Conservation (phyloP, 1,284 basidiomycete genomes). For the Testicularia cyperi region DNA sequence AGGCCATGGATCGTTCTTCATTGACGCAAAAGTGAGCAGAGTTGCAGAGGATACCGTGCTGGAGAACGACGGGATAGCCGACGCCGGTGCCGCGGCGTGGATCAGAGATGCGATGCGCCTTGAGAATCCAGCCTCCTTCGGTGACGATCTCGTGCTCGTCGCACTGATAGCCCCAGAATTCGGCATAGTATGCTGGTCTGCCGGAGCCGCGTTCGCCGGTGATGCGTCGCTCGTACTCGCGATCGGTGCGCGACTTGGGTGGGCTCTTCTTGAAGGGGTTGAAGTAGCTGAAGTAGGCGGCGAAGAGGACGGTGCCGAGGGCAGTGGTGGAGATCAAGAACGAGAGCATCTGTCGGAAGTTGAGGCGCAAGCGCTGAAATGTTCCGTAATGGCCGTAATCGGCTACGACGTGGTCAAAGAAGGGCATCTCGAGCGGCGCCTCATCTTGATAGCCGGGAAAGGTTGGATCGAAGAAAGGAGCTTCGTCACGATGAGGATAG, state of each 20-base stretch:
- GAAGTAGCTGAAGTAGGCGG: constrained; percentile 47
- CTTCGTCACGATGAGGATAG: constrained; percentile 17
- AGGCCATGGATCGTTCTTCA: constrained; percentile 58
- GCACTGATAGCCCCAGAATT: constrained; percentile 61
- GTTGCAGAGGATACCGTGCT: constrained; percentile 59
- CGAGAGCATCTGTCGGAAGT: constrained; percentile 49
- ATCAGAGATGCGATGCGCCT: constrained; percentile 58
- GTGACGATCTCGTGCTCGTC: constrained; percentile 58
- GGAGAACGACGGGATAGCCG: constrained; percentile 57
- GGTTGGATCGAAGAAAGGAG: constrained; percentile 45
- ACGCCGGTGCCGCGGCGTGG: constrained; percentile 49
- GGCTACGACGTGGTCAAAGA: constrained; percentile 56
- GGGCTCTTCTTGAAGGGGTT: constrained; percentile 55
- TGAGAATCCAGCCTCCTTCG: constrained; percentile 58
- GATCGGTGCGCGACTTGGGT: constrained; percentile 47
- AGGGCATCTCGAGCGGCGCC: constrained; percentile 49
- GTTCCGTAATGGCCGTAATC: constrained; percentile 50
- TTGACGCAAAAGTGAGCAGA: constrained; percentile 55
- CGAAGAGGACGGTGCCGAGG: constrained; percentile 37
- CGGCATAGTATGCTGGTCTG: constrained; percentile 55
- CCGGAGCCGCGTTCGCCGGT: constrained; percentile 56
- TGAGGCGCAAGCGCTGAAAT: constrained; percentile 40
- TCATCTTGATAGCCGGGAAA: constrained; percentile 41
- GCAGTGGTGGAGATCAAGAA: constrained; percentile 36
- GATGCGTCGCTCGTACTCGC: constrained; percentile 58